phyloP scores from a whole-genome alignment of 208 protist species.

The Acanthamoeba sp. region DNA sequence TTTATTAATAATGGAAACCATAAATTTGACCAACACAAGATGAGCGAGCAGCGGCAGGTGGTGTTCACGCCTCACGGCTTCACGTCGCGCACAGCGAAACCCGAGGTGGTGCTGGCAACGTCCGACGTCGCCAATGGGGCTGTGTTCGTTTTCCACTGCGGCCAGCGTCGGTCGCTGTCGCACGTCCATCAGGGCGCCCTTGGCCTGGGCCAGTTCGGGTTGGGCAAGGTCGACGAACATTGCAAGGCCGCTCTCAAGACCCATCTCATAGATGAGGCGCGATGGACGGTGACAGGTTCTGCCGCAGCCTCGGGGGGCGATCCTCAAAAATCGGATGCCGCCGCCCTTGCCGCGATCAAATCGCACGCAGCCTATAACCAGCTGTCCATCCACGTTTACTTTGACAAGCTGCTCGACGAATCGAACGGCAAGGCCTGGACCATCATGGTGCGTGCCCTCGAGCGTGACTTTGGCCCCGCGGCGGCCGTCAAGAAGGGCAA shows the following conservation, averaged over 20 bases:
- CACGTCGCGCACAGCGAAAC: background rate
- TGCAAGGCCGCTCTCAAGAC: background rate
- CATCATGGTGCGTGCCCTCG: conserved; percentile 41
- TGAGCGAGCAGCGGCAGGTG: background rate
- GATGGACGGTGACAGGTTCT: background rate
- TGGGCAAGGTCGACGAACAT: conserved; percentile 30
- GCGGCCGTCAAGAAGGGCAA: background rate
- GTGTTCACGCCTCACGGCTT: conserved; percentile 47
- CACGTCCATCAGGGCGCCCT: conserved; percentile 37
- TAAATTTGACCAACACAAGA: background rate
- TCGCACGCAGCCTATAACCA: background rate
- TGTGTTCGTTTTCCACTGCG: conserved; percentile 16
- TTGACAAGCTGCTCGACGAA: conserved; percentile 40
- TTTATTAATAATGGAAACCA: background rate
- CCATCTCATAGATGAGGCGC: background rate
- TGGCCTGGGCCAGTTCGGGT: background rate
- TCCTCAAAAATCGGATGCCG: background rate
- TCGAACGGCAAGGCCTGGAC: conserved; percentile 46
- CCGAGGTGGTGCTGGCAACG: conserved; percentile 8
- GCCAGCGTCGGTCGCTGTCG: background rate
- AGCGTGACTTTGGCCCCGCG: conserved; percentile 14
- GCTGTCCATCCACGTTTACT: conserved; percentile 18
- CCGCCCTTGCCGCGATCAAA: conserved; percentile 7
- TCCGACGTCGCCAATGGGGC: conserved; percentile 28
- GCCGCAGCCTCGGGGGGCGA: background rate